A percentile compares a stretch with the other conserved stretches of the same genome.
Evolutionary conservation across 31 red algal species (phyloP).

Genomic region (Pterothamnion heteromorphum): DNA sequence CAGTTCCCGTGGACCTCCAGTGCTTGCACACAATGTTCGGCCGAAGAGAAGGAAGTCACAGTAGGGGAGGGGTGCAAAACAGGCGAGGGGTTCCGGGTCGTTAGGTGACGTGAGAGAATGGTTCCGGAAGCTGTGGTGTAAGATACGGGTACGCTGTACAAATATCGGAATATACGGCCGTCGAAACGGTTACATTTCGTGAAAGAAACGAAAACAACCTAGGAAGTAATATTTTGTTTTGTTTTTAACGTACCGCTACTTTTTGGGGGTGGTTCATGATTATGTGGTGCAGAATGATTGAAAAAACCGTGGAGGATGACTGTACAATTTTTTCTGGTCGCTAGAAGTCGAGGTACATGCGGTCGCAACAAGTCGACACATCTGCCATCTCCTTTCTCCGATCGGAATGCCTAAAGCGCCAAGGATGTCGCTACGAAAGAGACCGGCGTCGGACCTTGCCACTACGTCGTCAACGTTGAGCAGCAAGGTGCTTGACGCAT

Average conservation of each 20-base stretch:
- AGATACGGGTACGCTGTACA: neutral
- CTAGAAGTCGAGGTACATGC: neutral
- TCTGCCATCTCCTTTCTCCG: neutral
- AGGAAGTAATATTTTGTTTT: neutral
- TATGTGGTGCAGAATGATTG: neutral
- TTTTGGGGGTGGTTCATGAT: neutral
- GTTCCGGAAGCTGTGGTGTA: neutral
- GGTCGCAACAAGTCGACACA: neutral
- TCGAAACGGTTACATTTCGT: neutral
- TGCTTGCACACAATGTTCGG: neutral
- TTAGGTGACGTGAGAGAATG: neutral
- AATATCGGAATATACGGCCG: neutral
- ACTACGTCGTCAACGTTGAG: constrained; percentile 2
- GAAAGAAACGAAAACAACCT: too few species aligned
- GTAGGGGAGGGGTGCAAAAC: neutral
- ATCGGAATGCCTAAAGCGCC: neutral
- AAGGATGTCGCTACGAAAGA: neutral
- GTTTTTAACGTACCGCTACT: neutral
- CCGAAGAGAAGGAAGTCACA: neutral
- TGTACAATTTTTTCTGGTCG: neutral
- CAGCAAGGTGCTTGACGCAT: neutral
- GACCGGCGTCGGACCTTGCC: neutral
- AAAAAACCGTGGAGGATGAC: neutral
- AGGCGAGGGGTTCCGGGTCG: neutral
- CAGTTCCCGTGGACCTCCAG: neutral